Evolutionary conservation across 768 basidiomycete genomes (phyloP).

Genomic region (Boletus subcaerulescens): DNA sequence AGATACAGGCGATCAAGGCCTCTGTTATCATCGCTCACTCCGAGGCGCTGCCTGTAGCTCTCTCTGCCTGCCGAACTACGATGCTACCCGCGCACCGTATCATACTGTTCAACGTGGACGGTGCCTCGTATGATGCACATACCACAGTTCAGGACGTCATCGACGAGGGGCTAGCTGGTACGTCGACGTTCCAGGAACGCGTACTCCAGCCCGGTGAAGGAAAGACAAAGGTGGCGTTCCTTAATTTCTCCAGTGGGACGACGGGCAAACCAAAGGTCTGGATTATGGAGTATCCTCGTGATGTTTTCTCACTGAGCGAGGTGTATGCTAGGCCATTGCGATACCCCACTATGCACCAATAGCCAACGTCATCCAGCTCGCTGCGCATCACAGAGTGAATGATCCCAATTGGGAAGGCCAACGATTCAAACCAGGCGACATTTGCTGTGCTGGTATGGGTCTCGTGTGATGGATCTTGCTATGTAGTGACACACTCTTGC

Average conservation of each 20-base stretch:
- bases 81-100: slow-evolving; percentile 45
- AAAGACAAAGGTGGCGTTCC: slow-evolving; percentile 65
- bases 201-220: slow-evolving; percentile 55
- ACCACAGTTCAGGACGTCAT: slow-evolving; percentile 48
- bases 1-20: slow-evolving; percentile 48
- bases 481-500: background rate
- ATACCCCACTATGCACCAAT: slow-evolving; percentile 60
- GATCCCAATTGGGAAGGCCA: slow-evolving; percentile 44
- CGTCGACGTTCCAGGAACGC: slow-evolving; percentile 46
- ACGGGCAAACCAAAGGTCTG: slow-evolving; percentile 73
- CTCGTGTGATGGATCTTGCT: background rate
- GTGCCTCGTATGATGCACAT: slow-evolving; percentile 9
- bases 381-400: slow-evolving; percentile 49
- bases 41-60: slow-evolving; percentile 40
- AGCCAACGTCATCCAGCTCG: slow-evolving; percentile 60
- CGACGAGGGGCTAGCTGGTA: slow-evolving; percentile 41
- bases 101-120: slow-evolving; percentile 37
- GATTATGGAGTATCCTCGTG: background rate
- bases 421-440: slow-evolving; percentile 58
- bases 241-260: slow-evolving; percentile 74
- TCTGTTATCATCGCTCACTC: slow-evolving; percentile 50
- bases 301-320: background rate
- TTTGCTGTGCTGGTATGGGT: slow-evolving; percentile 53
- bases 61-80: slow-evolving; percentile 39
- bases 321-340: slow-evolving; percentile 46